Conservation (phyloP, 495 filamentous ascomycete species). For the Geoglossum glabrum region DNA sequence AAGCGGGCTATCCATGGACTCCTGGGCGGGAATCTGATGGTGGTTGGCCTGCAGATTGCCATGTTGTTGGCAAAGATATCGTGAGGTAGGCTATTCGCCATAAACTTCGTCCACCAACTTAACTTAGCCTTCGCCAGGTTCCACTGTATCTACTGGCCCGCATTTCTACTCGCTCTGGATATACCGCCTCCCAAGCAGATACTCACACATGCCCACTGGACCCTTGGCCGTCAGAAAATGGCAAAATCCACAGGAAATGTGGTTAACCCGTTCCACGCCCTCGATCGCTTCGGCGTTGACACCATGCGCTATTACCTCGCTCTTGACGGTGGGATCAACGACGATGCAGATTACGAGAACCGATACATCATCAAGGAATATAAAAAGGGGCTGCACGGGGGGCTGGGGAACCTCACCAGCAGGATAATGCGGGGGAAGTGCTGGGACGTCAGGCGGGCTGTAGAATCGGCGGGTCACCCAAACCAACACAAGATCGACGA, state of each 20-base stretch:
- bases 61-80: conserved; percentile 93
- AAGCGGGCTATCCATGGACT: conserved; percentile 61
- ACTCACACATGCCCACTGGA: conserved; percentile 88
- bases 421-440: conserved; percentile 46
- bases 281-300: conserved; percentile 76
- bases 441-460: conserved; percentile 39
- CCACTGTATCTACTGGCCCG: conserved; percentile 96
- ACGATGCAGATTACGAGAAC: conserved; percentile 77
- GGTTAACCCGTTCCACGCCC: conserved; percentile 83
- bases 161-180: conserved; percentile 75
- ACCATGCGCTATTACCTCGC: conserved; percentile 73
- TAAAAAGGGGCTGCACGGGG: conserved; percentile 50
- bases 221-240: conserved; percentile 78
- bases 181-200: conserved; percentile 66
- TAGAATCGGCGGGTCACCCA: conserved; percentile 19
- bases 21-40: conserved; percentile 37
- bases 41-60: conserved; percentile 81
- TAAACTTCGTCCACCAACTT: not conserved
- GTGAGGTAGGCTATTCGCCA: conserved; percentile 33
- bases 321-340: conserved; percentile 47
- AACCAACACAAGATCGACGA: not conserved
- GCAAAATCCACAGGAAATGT: conserved; percentile 87
- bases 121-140: conserved; percentile 27
- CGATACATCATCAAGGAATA: conserved; percentile 51
- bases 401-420: conserved; percentile 57